Percentiles rank a stretch among this genome's conserved stretches.
These are phyloP conservation scores for Acmispon strigosus DNA, from an alignment of 306 rosid genomes.

Conservation along the genomic window DNA sequence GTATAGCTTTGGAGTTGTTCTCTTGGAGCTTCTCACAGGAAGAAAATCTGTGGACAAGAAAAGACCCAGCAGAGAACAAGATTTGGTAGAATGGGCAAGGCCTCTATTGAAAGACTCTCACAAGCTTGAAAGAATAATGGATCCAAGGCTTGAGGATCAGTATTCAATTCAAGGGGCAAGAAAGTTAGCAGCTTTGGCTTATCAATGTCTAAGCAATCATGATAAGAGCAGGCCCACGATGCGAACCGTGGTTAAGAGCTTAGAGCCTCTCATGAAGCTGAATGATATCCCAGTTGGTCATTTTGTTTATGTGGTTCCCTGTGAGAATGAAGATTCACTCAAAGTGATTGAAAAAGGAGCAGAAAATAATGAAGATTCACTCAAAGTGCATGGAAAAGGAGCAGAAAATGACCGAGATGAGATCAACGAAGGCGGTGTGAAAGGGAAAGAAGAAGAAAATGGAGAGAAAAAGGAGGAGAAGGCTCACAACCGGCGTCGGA, in stretches of 20 bases:
- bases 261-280: constrained; percentile 51
- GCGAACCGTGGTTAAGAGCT: constrained; percentile 62
- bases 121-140: constrained; percentile 67
- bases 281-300: constrained; percentile 60
- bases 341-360: not conserved
- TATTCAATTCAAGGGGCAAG: constrained; percentile 66
- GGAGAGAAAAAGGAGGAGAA: constrained; percentile 18
- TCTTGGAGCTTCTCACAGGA: constrained; percentile 75
- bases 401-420: not conserved
- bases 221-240: constrained; percentile 76
- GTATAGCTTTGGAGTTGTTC: constrained; percentile 81
- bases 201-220: constrained; percentile 62
- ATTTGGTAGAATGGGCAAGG: constrained; percentile 83
- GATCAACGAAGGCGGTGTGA: constrained; percentile 7
- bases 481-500: constrained; percentile 17
- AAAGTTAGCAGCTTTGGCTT: constrained; percentile 55
- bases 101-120: constrained; percentile 56
- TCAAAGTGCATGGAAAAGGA: not conserved
- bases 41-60: constrained; percentile 64
- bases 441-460: not conserved
- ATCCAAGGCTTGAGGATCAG: constrained; percentile 72
- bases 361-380: not conserved
- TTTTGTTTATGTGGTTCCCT: constrained; percentile 74
- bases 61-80: constrained; percentile 56
- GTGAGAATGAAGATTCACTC: constrained; percentile 6